Conservation (phyloP, 768 basidiomycete species). For the Tephrocybe sp. region DNA sequence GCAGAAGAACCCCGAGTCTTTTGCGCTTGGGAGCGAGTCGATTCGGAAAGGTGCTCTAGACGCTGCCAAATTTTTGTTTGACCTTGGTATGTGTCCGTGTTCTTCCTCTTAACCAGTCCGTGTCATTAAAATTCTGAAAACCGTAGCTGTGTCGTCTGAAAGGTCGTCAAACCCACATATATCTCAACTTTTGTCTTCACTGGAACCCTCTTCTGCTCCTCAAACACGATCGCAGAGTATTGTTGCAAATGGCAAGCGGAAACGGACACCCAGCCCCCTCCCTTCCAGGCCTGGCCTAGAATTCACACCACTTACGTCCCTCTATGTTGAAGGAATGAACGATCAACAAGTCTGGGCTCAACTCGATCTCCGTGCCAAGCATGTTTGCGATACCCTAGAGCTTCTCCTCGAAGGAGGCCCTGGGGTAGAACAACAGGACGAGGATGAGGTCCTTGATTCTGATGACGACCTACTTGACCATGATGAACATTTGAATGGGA, state of each 20-base stretch:
- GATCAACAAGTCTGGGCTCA: slow-evolving; percentile 93
- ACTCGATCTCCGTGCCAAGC: slow-evolving; percentile 75
- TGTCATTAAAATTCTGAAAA: slow-evolving; percentile 9
- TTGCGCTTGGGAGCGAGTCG: slow-evolving; percentile 53
- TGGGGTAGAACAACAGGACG: slow-evolving; percentile 28
- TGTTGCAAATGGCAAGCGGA: slow-evolving; percentile 37
- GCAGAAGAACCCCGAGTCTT: slow-evolving; percentile 49
- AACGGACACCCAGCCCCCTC: slow-evolving; percentile 35
- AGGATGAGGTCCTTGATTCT: slow-evolving; percentile 23
- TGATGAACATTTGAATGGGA: slow-evolving; percentile 25
- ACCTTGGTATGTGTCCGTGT: slow-evolving; percentile 54
- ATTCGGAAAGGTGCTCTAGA: slow-evolving; percentile 56
- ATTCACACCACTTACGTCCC: slow-evolving; percentile 70
- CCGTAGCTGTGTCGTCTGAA: slow-evolving; percentile 68
- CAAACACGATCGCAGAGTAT: slow-evolving; percentile 67
- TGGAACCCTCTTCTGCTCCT: slow-evolving; percentile 68
- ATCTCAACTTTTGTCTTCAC: slow-evolving; percentile 58
- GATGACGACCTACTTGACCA: slow-evolving; percentile 32
- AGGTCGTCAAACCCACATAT: slow-evolving; percentile 60
- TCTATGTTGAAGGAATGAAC: slow-evolving; percentile 78
- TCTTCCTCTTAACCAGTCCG: neutral
- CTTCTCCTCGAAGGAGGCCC: slow-evolving; percentile 51
- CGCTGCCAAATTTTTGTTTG: slow-evolving; percentile 75
- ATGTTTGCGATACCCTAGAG: slow-evolving; percentile 68
- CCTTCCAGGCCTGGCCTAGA: slow-evolving; percentile 34